Base-by-base conservation (phyloP, 345 rosid genomes). In the Clarkia xantiana region DNA sequence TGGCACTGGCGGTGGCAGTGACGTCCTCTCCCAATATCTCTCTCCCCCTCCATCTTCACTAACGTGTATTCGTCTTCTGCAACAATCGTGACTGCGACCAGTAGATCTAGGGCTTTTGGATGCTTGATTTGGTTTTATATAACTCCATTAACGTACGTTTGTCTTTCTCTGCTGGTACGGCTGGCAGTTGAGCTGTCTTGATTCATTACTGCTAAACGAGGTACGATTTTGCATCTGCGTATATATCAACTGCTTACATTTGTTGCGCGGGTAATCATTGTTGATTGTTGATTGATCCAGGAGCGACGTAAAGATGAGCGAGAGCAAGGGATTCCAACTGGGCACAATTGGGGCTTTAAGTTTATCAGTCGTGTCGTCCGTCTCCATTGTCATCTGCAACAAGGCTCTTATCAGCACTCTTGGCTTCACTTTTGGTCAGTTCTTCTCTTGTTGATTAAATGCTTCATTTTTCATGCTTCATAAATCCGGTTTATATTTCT, bases 301-400 rank as follows among this genome's bases (percentile, higher is more conserved):
- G 45, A 44, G 48, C 12, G 47, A 41, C 44, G 42, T 40, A 38
- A 78, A 67, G 66, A 91, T 86, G 96, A 80, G 87, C 56, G 96
- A 87, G 62, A 72, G 76, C 64, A 84, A 72, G 71, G 86, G 66
- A 68, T 84, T 93, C 79, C 99, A 93, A 76, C 67, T 93, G 47
- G 99, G 99, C 56, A 87, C 96, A 8, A 57, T 84, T 20, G 96
- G 99, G 51, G 95, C 99, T 57, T 69, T 93, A 81, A 65, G 84
- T 74, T 66, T 93, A 41, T 93, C 99, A 41, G 99, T 93, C n/a
- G 91, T 82, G 0, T 93, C 99, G n/a, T 93, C 99, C 2, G 99
- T 93, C 10, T 93, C 99, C 40, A 93, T 93, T 61, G 99, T 93
- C 57, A 84, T 93, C 40, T 93, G 99, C 80, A 93, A 93, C 79